phyloP scores from a whole-genome alignment of 1,284 basidiomycete genomes.

The Kalmanozyma brasiliensis region DNA sequence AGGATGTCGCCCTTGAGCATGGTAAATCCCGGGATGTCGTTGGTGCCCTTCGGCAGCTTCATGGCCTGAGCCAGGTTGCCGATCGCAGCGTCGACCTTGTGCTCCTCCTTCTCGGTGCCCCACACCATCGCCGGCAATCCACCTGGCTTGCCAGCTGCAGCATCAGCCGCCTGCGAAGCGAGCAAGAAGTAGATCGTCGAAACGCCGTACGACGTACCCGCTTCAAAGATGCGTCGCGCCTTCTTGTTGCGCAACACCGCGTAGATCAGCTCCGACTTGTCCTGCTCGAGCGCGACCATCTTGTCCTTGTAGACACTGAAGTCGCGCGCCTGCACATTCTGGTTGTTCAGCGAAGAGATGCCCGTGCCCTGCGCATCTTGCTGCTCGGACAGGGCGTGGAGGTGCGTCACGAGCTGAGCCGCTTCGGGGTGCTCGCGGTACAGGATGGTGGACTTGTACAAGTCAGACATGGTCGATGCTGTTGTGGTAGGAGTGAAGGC shows the following conservation, averaged over 20 bases:
- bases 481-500: too few species aligned
- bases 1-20: constrained; percentile 38
- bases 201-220: constrained; percentile 36
- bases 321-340: constrained; percentile 27
- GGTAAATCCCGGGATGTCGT: constrained; percentile 25
- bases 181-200: constrained; percentile 37
- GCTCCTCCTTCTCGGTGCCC: constrained; percentile 41
- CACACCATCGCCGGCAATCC: constrained; percentile 18
- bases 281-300: constrained; percentile 41
- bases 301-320: constrained; percentile 39
- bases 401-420: constrained; percentile 26
- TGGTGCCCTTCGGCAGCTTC: constrained; percentile 22
- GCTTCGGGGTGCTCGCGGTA: constrained; percentile 17
- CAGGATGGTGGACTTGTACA: constrained; percentile 22
- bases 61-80: constrained; percentile 23
- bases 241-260: constrained; percentile 30
- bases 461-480: constrained; percentile 19
- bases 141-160: neutral
- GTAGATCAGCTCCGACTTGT: constrained; percentile 34
- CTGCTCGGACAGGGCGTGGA: constrained; percentile 32
- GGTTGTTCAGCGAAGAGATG: constrained; percentile 34
- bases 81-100: constrained; percentile 32
- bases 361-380: constrained; percentile 35
- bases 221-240: constrained; percentile 36
- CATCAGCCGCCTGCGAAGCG: constrained; percentile 12